Percentiles rank a stretch among this genome's conserved stretches.
phyloP scores from a whole-genome alignment of 2,329 filamentous ascomycete species.

The Aureobasidium mangrovei region DNA sequence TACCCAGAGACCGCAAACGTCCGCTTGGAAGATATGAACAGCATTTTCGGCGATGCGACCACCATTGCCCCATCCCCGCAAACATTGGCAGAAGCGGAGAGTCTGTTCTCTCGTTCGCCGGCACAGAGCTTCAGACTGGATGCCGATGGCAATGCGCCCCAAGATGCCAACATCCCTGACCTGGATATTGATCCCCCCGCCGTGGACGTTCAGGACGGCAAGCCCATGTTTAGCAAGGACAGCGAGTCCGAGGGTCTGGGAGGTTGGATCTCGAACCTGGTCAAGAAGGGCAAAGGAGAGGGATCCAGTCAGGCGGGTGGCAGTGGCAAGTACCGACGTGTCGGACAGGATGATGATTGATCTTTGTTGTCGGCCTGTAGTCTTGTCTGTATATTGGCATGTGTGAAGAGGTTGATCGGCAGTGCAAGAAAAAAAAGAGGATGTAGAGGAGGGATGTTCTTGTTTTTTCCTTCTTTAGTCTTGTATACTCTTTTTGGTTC shows the following conservation, averaged over 20 bases:
- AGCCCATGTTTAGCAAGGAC: conserved; percentile 34
- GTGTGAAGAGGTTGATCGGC: too few species aligned
- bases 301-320: conserved; percentile 25
- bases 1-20: conserved; percentile 97
- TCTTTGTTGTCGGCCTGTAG: too few species aligned
- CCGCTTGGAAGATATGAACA: conserved; percentile 92
- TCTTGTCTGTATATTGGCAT: too few species aligned
- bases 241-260: conserved; percentile 48
- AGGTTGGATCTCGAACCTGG: conserved; percentile 61
- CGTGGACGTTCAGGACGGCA: conserved; percentile 44
- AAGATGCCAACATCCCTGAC: conserved; percentile 59
- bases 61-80: conserved; percentile 73
- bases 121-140: conserved; percentile 64
- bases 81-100: conserved; percentile 69
- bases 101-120: conserved; percentile 73
- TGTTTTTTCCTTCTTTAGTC: too few species aligned
- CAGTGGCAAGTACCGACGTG: conserved; percentile 38
- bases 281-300: conserved; percentile 45
- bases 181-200: conserved; percentile 73
- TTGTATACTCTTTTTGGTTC: too few species aligned
- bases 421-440: too few species aligned
- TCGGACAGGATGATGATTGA: conserved; percentile 34
- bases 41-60: conserved; percentile 85
- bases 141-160: conserved; percentile 37
- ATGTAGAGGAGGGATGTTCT: too few species aligned